These are phyloP conservation scores for Eucalyptus tenuipes DNA, from an alignment of 345 rosid genomes.

Conservation along the genomic window DNA sequence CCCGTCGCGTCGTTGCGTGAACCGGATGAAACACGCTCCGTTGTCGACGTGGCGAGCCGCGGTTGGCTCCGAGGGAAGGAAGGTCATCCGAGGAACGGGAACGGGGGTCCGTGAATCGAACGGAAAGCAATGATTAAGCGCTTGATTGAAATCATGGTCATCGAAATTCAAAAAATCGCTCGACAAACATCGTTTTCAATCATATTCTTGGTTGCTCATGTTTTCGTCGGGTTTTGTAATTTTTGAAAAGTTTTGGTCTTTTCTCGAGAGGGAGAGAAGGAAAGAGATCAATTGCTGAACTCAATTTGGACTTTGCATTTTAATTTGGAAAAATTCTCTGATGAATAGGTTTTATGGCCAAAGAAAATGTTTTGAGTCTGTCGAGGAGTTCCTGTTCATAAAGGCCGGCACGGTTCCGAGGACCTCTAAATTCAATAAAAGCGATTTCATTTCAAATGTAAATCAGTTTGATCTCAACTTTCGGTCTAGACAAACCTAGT, in stretches of 20 bases:
- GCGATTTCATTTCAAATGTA: too few species aligned
- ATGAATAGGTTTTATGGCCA: not conserved
- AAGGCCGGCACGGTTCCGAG: not conserved
- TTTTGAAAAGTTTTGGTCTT: not conserved
- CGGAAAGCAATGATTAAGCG: not conserved
- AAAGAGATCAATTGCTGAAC: not conserved
- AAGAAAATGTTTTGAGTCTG: too few species aligned
- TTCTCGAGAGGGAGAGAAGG: not conserved
- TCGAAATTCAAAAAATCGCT: not conserved
- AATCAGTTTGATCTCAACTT: accelerated
- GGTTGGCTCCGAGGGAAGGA: not conserved
- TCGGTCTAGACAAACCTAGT: accelerated
- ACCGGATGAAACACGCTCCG: not conserved
- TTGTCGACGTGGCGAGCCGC: not conserved
- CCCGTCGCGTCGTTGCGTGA: not conserved
- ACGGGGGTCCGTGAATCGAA: not conserved
- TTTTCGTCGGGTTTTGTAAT: not conserved
- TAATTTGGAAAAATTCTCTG: not conserved
- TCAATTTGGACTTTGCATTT: not conserved
- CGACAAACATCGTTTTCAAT: not conserved
- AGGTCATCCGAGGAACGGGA: not conserved
- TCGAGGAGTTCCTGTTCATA: not conserved
- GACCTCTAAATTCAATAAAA: too few species aligned
- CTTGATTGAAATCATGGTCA: not conserved
- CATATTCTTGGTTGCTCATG: not conserved